A percentile compares a stretch with the other conserved stretches of the same genome.
These are phyloP conservation scores for Eutypella sp. DNA, from an alignment of 2,329 filamentous ascomycete species.

Conservation along the genomic window DNA sequence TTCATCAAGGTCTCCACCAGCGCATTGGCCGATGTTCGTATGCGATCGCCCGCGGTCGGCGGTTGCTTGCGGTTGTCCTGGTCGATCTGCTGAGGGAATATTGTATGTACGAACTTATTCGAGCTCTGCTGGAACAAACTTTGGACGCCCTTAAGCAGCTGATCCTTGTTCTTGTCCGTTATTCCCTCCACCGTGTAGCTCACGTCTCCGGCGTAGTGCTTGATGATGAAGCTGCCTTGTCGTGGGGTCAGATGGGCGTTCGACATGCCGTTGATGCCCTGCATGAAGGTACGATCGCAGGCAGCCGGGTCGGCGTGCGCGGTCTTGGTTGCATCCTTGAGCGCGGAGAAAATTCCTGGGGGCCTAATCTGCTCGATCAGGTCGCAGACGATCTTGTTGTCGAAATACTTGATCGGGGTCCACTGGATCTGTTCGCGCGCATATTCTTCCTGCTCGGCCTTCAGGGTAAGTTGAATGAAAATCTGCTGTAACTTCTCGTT, in stretches of 20 bases:
- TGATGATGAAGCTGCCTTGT: conserved; percentile 96
- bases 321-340: conserved; percentile 98
- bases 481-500: conserved; percentile 99
- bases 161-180: conserved; percentile 99
- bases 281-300: conserved; percentile 93
- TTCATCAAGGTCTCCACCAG: conserved; percentile 95
- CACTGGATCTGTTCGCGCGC: conserved; percentile 93
- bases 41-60: conserved; percentile 93
- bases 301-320: conserved; percentile 92
- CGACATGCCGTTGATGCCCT: conserved; percentile 82
- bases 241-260: conserved; percentile 88
- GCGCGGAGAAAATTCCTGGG: conserved; percentile 85
- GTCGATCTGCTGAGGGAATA: conserved; percentile 92
- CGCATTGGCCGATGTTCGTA: conserved; percentile 90
- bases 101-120: conserved; percentile 78
- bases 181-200: conserved; percentile 92
- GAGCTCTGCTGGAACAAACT: conserved; percentile 79
- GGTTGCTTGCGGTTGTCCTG: conserved; percentile 93
- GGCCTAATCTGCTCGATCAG: conserved; percentile 89
- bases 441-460: conserved; percentile 97
- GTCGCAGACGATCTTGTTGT: conserved; percentile 98
- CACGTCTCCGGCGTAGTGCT: conserved; percentile 97
- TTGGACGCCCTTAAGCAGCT: conserved; percentile 87
- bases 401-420: conserved; percentile 99
- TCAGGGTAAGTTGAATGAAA: conserved; percentile 94